Evolutionary conservation across 225 moss, liverwort and hornwort genomes (phyloP).

Genomic region (Pseudisothecium myosuroides): DNA sequence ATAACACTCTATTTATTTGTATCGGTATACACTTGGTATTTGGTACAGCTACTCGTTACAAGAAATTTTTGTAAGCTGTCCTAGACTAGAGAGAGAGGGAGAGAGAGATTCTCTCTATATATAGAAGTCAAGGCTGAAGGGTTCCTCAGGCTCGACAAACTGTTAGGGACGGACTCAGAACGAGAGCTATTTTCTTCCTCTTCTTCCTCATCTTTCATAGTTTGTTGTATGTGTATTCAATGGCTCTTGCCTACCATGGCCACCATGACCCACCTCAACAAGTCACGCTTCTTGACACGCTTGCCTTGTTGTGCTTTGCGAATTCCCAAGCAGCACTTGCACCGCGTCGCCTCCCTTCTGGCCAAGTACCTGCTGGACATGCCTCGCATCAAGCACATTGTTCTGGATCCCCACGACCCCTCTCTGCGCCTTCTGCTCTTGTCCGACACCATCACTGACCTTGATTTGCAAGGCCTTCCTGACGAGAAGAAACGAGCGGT

Average conservation of each 20-base stretch:
- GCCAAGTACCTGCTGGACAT: slow-evolving; percentile 63
- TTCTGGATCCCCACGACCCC: slow-evolving; percentile 48
- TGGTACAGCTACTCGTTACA: no score
- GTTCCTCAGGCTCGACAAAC: no score
- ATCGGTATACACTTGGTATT: no score
- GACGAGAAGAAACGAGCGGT: slow-evolving; percentile 50
- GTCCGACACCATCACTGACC: slow-evolving; percentile 25
- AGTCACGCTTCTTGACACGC: slow-evolving; percentile 44
- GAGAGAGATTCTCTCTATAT: no score
- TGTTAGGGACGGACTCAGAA: no score
- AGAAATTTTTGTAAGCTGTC: no score
- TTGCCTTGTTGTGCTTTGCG: slow-evolving; percentile 59
- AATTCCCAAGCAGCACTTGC: slow-evolving; percentile 66
- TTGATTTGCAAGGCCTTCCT: slow-evolving; percentile 36
- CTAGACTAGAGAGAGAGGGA: no score
- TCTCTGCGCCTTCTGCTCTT: slow-evolving; percentile 65
- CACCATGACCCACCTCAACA: slow-evolving; percentile 21
- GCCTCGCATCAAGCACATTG: slow-evolving; percentile 84
- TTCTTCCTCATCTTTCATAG: no score
- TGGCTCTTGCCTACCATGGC: slow-evolving; percentile 5
- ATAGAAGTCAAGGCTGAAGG: no score
- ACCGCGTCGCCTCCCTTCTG: slow-evolving; percentile 54
- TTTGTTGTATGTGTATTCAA: no score
- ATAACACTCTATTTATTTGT: no score
- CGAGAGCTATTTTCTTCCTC: no score